Evolutionary conservation across 2,329 filamentous ascomycete genomes (phyloP).

Genomic region (Polytolypa hystricis): DNA sequence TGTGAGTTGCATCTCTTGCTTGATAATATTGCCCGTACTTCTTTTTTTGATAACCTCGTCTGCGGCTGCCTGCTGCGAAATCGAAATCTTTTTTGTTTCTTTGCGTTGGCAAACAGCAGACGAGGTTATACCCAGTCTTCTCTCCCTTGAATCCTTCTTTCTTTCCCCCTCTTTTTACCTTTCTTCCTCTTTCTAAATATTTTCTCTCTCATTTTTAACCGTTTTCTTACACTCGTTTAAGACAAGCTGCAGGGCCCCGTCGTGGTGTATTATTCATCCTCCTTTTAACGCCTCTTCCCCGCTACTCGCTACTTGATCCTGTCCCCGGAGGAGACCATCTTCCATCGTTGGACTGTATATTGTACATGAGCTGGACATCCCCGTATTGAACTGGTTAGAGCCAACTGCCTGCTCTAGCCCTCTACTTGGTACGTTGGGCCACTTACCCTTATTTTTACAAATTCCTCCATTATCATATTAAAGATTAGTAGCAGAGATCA

Average conservation of each 20-base stretch:
- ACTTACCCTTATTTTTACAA: slow-evolving; percentile 5
- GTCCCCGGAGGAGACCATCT: no score
- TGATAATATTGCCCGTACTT: no score
- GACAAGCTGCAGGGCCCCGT: no score
- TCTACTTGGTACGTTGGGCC: slow-evolving; percentile 7
- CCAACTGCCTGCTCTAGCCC: slow-evolving; percentile 2
- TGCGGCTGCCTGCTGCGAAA: slow-evolving; percentile 19
- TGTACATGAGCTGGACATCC: not conserved
- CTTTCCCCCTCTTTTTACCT: slow-evolving; percentile 6
- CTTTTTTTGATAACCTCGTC: slow-evolving; percentile 2
- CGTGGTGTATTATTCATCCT: slow-evolving; percentile 2
- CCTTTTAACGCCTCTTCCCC: slow-evolving; percentile 8
- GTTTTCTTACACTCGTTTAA: no score
- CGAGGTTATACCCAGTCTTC: slow-evolving; percentile 20
- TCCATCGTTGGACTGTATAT: slow-evolving; percentile 10
- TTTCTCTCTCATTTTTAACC: slow-evolving; percentile 1
- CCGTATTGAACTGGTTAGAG: slow-evolving; percentile 1
- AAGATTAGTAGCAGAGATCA: not conserved
- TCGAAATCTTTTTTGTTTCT: no score
- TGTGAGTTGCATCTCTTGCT: slow-evolving; percentile 4
- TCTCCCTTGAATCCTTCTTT: no score
- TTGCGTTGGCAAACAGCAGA: slow-evolving; percentile 26
- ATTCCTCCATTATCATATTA: slow-evolving; percentile 6
- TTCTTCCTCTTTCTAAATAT: slow-evolving; percentile 5
- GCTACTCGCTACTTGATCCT: no score